Evolutionary conservation across 257 asterid species (phyloP), one percentile per base, ranked within the genome.

Genomic region (Primulina eburnea): DNA sequence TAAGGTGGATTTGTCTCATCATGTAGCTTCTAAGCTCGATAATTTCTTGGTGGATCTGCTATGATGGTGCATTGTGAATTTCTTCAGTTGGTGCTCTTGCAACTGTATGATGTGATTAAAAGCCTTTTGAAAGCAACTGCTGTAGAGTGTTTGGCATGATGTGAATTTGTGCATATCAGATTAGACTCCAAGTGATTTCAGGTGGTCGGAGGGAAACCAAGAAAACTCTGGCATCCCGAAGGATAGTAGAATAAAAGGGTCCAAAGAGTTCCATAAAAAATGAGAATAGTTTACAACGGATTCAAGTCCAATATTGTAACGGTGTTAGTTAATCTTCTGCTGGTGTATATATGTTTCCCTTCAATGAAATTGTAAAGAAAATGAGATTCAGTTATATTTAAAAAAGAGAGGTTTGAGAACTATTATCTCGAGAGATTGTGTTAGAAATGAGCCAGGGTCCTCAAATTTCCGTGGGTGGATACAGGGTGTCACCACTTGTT

Each of bases 1-100:
- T 2, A 43, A 43, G 53, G 53, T 11, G 53, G 14, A 38, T 38
- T 38, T 60, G 66, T 69, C 60, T 38, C 33, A 38, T 34, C 70
- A 29, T 30, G 8, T 59, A 61, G 9, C 52, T 24, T 30, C 69
- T 26, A 20, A 50, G 40, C 43, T 59, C 33, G 29, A 37, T 29
- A 0, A 33, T 29, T 4, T 4, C 3, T 20, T 34, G 7, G 14
- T 53, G 65, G 35, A 71, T 53, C 50, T 68, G 12, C 37, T 29
- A 28, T 56, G 55, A 38, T 37, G 21, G 14, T 50, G 35, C 40
- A 29, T 26, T 12, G 65, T 60, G 17, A 24, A 60, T 10, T 62
- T 62, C 34, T 30, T 2, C 5, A 8, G 34, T 26, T 16, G 26
- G 33, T 33, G 40, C n/a, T 18, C 4, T 17, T 30, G 35, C 21